Base-by-base conservation (phyloP, 768 basidiomycete genomes). In the Filobasidium wieringae region DNA sequence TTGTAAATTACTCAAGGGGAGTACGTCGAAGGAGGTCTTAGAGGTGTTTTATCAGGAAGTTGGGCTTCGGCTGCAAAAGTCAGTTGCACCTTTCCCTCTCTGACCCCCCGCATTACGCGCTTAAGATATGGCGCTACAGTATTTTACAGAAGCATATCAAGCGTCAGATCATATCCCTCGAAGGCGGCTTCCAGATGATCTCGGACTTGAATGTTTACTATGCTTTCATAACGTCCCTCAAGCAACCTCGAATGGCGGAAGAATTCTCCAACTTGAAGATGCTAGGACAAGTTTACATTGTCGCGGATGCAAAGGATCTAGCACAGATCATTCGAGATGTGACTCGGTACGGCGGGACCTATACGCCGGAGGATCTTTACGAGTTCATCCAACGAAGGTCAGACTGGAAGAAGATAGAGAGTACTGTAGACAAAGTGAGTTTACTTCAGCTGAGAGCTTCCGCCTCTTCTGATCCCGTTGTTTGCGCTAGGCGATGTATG, bases 341-440 rank as follows among this genome's bases (percentile, higher is more conserved):
- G 8, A 88, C 90, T 26, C 78, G 93, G 41, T 97, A 97, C 73
- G 93, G 95, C 2, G 95, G 93, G 1, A 85, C 88, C 1, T 91
- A 92, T 72, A 79, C 88, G 30, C 90, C 93, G 2, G 93, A 99
- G 81, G 91, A 75, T 72, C 79, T 96, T 51, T 96, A 96, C 71
- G 93, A 97, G 72, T 93, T 96, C 66, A 87, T 96, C 66, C 88
- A 91, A 58, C 78, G 92, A 22, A 80, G 92, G 32, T 86, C 88
- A 7, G 93, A 99, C 72, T 97, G 93, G 93, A 93, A 95, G 77
- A 92, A 88, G 77, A 97, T 97, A 59, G 92, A 97, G 72, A 93
- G 89, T 75, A 84, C 82, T 27, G 95, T 97, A 14, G 76, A 76
- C 55, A 73, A 73, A 64, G 72, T 70, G 51, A 67, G 64, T 57